A percentile compares a stretch with the other conserved stretches of the same genome.
phyloP scores from a whole-genome alignment of 306 rosid genomes.

The Casuarina cunninghamiana region DNA sequence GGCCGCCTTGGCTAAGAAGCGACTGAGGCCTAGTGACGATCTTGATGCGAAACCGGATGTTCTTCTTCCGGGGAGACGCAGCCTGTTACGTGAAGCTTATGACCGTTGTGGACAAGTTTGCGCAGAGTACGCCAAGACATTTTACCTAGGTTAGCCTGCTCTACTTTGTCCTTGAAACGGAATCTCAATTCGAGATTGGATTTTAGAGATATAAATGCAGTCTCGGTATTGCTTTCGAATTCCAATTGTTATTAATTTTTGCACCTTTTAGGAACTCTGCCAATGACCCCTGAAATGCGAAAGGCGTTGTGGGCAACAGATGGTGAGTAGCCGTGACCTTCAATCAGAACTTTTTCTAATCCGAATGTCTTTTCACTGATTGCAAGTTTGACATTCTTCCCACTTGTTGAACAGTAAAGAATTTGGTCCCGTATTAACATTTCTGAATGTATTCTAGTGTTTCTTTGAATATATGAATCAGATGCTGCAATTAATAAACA shows the following conservation, averaged over 20 bases:
- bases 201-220: slow-evolving; percentile 15
- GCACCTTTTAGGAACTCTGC: slow-evolving; percentile 60
- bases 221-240: slow-evolving; percentile 9
- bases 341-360: slow-evolving; percentile 15
- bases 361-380: background rate
- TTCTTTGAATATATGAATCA: no score
- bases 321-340: slow-evolving; percentile 51
- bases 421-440: background rate
- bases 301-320: slow-evolving; percentile 90
- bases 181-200: slow-evolving; percentile 24
- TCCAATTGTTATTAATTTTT: slow-evolving; percentile 26
- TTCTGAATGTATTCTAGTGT: background rate
- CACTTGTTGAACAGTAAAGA: slow-evolving; percentile 7
- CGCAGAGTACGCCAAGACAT: slow-evolving; percentile 60
- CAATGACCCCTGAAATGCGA: slow-evolving; percentile 80
- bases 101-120: slow-evolving; percentile 63
- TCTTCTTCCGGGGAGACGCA: slow-evolving; percentile 55
- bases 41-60: slow-evolving; percentile 56
- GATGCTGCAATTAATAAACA: background rate
- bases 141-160: slow-evolving; percentile 63
- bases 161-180: slow-evolving; percentile 38
- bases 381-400: background rate
- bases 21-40: slow-evolving; percentile 47
- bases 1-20: slow-evolving; percentile 67
- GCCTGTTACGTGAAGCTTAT: slow-evolving; percentile 65